Evolutionary conservation across 176 grass and related monocot species (phyloP), one percentile per base, ranked within the genome.

Genomic region (Ampelocalamus luodianensis): DNA sequence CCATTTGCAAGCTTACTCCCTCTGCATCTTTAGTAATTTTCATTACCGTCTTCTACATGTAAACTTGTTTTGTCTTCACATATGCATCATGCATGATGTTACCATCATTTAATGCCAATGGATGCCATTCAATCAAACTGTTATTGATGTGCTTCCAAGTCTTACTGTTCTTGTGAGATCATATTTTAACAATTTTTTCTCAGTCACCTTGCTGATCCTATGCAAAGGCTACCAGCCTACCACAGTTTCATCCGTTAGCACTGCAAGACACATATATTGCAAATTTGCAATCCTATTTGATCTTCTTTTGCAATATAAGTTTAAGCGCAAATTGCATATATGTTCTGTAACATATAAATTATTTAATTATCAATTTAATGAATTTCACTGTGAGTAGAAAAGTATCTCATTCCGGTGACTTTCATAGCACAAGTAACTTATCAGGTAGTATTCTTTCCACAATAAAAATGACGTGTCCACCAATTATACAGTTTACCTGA

Each of bases 381-480:
- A 1, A 6, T 81, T 85, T 69, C 77, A 53, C 36, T 3, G 50
- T 22, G 13, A 23, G 54, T 63, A 62, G 67, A 66, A 37, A 79
- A 81, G 34, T 7, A 59, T 72, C 68, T 37, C 61, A 48, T 74
- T 51, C 37, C 37, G 4, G 2, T 23, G 12, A 74, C 24, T 84
- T 79, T 45, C 13, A 27, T 1, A 45, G 44, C 12, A 70, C 32
- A 36, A 53, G 71, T 64, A 34, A 70, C 71, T 70, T 51, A 42
- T 71, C 11, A 12, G 61, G 50, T 59, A 58, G 11, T 3, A 8
- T 79, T 79, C 69, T 71, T 20, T n/a, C 43, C 0, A 61, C 50
- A 23, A 5, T 22, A 37, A 32, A 79, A 63, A 59, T 15, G 27
- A 34, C 11, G 68, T 56, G 54, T 56, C 54, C 8, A 8, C 54